Percentiles rank a stretch among this genome's conserved stretches.
Evolutionary conservation across 2,329 filamentous ascomycete genomes (phyloP).

Genomic region (Escovopsis weberi): DNA sequence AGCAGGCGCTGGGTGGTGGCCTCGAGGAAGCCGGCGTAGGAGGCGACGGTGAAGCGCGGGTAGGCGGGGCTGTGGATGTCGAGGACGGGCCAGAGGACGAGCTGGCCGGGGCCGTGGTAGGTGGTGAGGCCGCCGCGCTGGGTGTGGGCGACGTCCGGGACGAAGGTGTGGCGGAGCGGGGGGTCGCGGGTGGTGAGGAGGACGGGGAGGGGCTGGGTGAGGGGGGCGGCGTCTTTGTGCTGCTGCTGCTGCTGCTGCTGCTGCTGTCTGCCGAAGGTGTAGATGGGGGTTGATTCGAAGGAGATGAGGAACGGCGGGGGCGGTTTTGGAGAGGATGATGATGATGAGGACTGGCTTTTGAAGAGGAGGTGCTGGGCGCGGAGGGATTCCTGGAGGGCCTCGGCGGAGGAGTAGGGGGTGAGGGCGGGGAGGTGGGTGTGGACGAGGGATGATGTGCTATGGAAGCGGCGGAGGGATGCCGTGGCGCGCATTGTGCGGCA

Average conservation of each 20-base stretch:
- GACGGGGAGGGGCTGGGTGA: slow-evolving; percentile 27
- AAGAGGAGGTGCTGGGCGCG: slow-evolving; percentile 20
- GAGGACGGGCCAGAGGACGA: slow-evolving; percentile 85
- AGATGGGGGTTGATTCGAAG: slow-evolving; percentile 70
- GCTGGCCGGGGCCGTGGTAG: slow-evolving; percentile 87
- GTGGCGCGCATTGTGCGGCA: slow-evolving; percentile 7
- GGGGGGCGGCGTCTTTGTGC: slow-evolving; percentile 12
- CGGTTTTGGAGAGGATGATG: slow-evolving; percentile 52
- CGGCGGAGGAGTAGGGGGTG: slow-evolving; percentile 18
- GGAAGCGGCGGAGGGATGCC: slow-evolving; percentile 7
- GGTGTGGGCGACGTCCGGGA: slow-evolving; percentile 52
- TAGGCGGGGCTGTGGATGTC: slow-evolving; percentile 52
- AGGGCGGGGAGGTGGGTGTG: slow-evolving; percentile 17
- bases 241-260: no score
- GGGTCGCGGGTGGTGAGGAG: slow-evolving; percentile 7
- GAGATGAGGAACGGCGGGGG: slow-evolving; percentile 63
- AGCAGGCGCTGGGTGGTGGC: slow-evolving; percentile 57
- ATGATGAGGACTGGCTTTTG: slow-evolving; percentile 43
- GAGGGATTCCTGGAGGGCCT: slow-evolving; percentile 18
- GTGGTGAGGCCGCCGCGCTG: slow-evolving; percentile 83
- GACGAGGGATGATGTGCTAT: slow-evolving; percentile 6
- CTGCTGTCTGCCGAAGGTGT: slow-evolving; percentile 82
- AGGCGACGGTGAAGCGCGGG: slow-evolving; percentile 48
- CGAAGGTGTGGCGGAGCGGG: slow-evolving; percentile 20
- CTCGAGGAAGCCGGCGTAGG: slow-evolving; percentile 69